These are phyloP conservation scores for Tremellales sp. DNA, from an alignment of 1,284 basidiomycete species.

Conservation along the genomic window DNA sequence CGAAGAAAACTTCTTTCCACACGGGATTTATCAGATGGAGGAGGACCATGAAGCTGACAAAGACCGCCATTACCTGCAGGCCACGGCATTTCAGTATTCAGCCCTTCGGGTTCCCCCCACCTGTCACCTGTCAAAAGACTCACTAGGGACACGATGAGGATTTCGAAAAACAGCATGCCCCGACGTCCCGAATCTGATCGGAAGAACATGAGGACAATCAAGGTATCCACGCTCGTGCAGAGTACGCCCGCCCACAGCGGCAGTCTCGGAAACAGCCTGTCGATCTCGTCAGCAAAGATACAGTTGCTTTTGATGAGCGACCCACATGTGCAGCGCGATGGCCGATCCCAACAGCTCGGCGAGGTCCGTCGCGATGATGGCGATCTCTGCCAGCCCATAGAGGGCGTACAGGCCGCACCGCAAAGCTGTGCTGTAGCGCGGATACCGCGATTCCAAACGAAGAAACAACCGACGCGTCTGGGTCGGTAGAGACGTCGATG, in stretches of 20 bases:
- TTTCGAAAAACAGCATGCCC: constrained; percentile 64
- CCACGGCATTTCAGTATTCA: not conserved
- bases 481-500: constrained; percentile 41
- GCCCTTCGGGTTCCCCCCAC: not conserved
- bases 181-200: constrained; percentile 37
- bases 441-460: constrained; percentile 65
- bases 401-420: constrained; percentile 50
- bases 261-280: constrained; percentile 67
- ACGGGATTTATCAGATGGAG: constrained; percentile 68
- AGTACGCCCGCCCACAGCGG: constrained; percentile 78
- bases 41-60: constrained; percentile 77
- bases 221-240: constrained; percentile 76
- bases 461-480: constrained; percentile 68
- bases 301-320: not conserved
- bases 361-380: constrained; percentile 65
- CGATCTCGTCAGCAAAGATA: not conserved
- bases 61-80: constrained; percentile 72
- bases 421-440: constrained; percentile 54
- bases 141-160: constrained; percentile 61
- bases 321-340: constrained; percentile 66
- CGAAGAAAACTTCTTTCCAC: constrained; percentile 78
- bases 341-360: constrained; percentile 71
- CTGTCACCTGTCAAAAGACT: constrained; percentile 15
- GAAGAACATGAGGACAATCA: constrained; percentile 55
- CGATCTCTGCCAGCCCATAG: constrained; percentile 65